Base-by-base conservation (phyloP, 768 basidiomycete species). In the Pisolithus albus region DNA sequence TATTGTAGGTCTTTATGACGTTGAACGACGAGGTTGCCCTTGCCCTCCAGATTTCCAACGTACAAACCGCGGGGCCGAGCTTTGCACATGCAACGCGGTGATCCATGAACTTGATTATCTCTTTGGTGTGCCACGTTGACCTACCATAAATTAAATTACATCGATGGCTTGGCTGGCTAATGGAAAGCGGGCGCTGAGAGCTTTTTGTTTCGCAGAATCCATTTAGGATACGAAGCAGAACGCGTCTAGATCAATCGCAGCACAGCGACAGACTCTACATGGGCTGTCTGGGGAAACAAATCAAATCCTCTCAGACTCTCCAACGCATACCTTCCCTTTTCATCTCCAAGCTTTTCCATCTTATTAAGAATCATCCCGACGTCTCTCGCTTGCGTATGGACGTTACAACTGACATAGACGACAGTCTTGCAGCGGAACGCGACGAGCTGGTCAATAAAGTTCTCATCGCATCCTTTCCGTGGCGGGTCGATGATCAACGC, bases 401-500 rank as follows among this genome's bases (percentile, higher is more conserved):
- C 93, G 63, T 95, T 96, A 61, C 93, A 96, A 63, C 88, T 92
- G 51, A 97, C 91, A 62, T 96, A 96, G 46, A 93, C 88, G 55
- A 94, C 75, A 26, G 79, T 80, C 50, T 72, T 69, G 11, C 85
- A 74, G 36, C 81, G 70, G 68, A 97, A 88, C 6, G 61, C 65
- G 47, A 94, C 61, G 34, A 96, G 68, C 70, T 97, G 95, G 38
- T 76, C 67, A 38, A 97, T 74, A 56, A 90, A 90, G 21, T 72
- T 69, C 42, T 81, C 79, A 66, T 95, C 92, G 62, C 90, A 95
- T 19, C 96, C 96, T 67, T 97, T 98, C 56, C 95, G 75, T 6
- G 95, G 96, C 1, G 96, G 96, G 65, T 99, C 88, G 63, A 91
- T 82, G 40, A 93, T 69, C 44, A 92, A 74, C 5, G 78, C 88